These are phyloP conservation scores for Penicillium brevicompactum DNA, from an alignment of 2,329 filamentous ascomycete species.

Conservation along the genomic window DNA sequence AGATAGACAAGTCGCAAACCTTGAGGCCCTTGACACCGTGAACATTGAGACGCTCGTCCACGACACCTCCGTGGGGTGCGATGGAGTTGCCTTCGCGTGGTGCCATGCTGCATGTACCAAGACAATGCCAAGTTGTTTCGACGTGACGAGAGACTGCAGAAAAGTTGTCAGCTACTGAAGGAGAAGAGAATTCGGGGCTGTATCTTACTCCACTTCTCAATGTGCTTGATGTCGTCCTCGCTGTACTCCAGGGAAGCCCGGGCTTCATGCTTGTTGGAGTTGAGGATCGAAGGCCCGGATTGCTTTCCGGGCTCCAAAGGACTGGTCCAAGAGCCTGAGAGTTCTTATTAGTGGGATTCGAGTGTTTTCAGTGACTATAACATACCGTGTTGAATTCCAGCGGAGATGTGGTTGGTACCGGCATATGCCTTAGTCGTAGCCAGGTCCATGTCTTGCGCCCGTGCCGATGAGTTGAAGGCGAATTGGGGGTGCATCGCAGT, in stretches of 20 bases:
- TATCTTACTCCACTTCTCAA: constrained; percentile 62
- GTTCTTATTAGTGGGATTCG: background rate
- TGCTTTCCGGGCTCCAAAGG: constrained; percentile 59
- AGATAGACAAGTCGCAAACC: constrained; percentile 75
- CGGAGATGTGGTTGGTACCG: constrained; percentile 69
- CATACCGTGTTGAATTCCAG: constrained; percentile 70
- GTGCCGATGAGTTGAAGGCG: constrained; percentile 68
- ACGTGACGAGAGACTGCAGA: constrained; percentile 65
- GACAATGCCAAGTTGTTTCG: constrained; percentile 73
- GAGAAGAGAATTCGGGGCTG: background rate
- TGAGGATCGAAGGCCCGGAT: constrained; percentile 56
- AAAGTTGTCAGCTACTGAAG: background rate
- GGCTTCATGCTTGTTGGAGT: constrained; percentile 63
- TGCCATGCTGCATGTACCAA: constrained; percentile 75
- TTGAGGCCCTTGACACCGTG: constrained; percentile 77
- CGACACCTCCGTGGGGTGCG: constrained; percentile 72
- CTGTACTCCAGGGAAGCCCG: constrained; percentile 68
- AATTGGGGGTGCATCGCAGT: constrained; percentile 70
- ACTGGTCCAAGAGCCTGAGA: constrained; percentile 60
- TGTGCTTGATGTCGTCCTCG: constrained; percentile 54
- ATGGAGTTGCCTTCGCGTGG: constrained; percentile 76
- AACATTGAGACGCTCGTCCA: constrained; percentile 76
- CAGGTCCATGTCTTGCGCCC: constrained; percentile 72
- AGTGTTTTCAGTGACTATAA: background rate
- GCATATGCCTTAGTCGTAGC: constrained; percentile 75